Evolutionary conservation across 2,329 filamentous ascomycete genomes (phyloP), one percentile per base, ranked within the genome.

Genomic region (Zelopaecilomyces penicillatus): DNA sequence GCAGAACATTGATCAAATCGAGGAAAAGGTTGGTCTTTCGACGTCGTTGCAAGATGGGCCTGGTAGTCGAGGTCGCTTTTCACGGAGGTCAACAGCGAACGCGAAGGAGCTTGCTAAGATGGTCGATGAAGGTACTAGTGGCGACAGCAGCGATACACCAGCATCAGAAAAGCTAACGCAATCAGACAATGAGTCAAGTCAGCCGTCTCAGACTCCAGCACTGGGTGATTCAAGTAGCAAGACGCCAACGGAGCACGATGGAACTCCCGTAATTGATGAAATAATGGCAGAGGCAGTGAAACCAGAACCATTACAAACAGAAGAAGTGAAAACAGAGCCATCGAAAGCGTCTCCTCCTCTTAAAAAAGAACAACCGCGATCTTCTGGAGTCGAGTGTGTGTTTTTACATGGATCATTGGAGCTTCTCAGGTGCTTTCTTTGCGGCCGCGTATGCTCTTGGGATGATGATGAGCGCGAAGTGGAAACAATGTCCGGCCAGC

Each of bases 1-100:
- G 0, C 83, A 87, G 53, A 87, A 87, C 51, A 87, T 87, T 51
- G 83, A 87, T 52, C 78, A 80, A 49, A 76, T 87, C 5, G 83
- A 87, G 57, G 78, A 82, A 55, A 80, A 83, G 45, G 80, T 85
- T 37, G 83, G 82, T 4, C 66, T 87, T 4, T 77, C 73, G 11
- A 84, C 80, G 0, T 74, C 80, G 43, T 67, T 87, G 6, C 65
- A 68, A 8, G 69, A 75, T 30, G 83, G 83, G 0, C 75, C 79
- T 1, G 83, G 83, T 1, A 78, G 72, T 52, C 72, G 76, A 35
- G 73, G 75, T 8, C 69, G 80, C 2, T 83, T 83, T 53, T 78
- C 75, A 39, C 70, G 72, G 50, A 71, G 67, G 48, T 68, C 67
- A 38, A 65, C 57, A 35, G 65, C 60, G 43, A 62, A 58, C 47